A percentile compares a stretch with the other conserved stretches of the same genome.
These are phyloP conservation scores for Penicillium soppii DNA, from an alignment of 495 filamentous ascomycete species.

Conservation along the genomic window DNA sequence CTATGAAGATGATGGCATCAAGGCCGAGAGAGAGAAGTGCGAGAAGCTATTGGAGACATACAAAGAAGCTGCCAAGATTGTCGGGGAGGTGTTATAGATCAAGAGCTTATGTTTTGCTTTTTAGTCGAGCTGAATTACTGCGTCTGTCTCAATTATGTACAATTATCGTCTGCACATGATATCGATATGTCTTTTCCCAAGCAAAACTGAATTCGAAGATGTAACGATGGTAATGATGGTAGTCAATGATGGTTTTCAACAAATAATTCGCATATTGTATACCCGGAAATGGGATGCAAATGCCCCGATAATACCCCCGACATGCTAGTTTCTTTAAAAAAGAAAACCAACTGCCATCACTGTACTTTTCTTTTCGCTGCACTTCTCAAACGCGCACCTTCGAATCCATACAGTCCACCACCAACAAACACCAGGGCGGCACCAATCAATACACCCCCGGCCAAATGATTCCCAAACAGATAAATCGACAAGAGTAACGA, in stretches of 20 bases:
- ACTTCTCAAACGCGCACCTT: slow-evolving; percentile 49
- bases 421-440: slow-evolving; percentile 83
- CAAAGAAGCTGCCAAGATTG: slow-evolving; percentile 94
- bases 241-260: no score
- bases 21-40: slow-evolving; percentile 96
- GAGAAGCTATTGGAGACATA: slow-evolving; percentile 93
- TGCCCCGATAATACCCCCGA: no score
- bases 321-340: no score
- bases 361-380: slow-evolving; percentile 23
- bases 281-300: no score
- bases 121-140: not conserved
- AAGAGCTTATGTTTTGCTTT: not conserved
- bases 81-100: slow-evolving; percentile 85
- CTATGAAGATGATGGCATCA: slow-evolving; percentile 96
- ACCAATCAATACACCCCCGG: slow-evolving; percentile 71
- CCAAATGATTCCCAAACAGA: slow-evolving; percentile 83
- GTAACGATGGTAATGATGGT: no score
- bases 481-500: slow-evolving; percentile 87
- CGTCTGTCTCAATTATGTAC: slow-evolving; percentile 19
- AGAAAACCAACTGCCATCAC: slow-evolving; percentile 3
- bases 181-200: slow-evolving; percentile 15
- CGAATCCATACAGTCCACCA: slow-evolving; percentile 84
- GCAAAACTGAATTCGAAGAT: no score
- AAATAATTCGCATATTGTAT: no score
- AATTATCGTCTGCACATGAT: slow-evolving; percentile 25